Percentiles rank a stretch among this genome's conserved stretches.
Conservation (phyloP, 805 yeast genomes). For the Trichomonascus vanleenenianus region DNA sequence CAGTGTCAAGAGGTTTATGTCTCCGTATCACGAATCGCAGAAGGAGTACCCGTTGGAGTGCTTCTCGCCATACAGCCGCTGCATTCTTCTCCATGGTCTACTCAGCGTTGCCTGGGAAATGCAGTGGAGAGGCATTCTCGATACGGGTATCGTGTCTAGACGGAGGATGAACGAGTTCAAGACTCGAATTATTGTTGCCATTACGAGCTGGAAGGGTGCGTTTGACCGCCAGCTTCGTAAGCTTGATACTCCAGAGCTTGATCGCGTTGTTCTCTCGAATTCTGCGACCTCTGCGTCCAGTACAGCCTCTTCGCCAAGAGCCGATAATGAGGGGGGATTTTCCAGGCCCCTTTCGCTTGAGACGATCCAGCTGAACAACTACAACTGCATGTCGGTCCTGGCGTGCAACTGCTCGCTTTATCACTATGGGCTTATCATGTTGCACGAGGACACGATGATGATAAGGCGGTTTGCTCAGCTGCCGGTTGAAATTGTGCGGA, state of each 20-base stretch:
- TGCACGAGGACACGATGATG: conserved; percentile 22
- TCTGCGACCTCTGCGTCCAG: background rate
- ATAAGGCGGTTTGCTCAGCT: conserved; percentile 20
- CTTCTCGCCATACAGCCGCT: conserved; percentile 33
- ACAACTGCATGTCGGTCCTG: conserved; percentile 18
- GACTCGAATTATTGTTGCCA: conserved; percentile 27
- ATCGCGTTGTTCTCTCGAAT: conserved; percentile 1
- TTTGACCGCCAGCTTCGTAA: conserved; percentile 30
- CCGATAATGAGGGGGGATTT: conserved; percentile 1
- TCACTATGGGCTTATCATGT: conserved; percentile 20
- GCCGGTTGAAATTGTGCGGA: background rate
- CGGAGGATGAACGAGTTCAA: conserved; percentile 27
- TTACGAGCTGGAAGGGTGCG: conserved; percentile 32
- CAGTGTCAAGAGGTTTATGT: conserved; percentile 26
- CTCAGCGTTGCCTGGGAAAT: conserved; percentile 30
- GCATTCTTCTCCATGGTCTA: conserved; percentile 33
- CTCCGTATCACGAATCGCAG: conserved; percentile 25
- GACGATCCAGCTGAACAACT: conserved; percentile 14
- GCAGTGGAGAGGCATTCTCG: conserved; percentile 29
- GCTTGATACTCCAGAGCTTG: conserved; percentile 8
- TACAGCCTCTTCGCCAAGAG: conserved; percentile 3
- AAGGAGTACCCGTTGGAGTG: conserved; percentile 29
- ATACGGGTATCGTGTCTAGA: conserved; percentile 31
- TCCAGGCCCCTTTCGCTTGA: background rate
- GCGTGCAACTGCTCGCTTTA: conserved; percentile 25